phyloP scores from a whole-genome alignment of 2,329 filamentous ascomycete genomes.

The Zymoseptoria ardabiliae region DNA sequence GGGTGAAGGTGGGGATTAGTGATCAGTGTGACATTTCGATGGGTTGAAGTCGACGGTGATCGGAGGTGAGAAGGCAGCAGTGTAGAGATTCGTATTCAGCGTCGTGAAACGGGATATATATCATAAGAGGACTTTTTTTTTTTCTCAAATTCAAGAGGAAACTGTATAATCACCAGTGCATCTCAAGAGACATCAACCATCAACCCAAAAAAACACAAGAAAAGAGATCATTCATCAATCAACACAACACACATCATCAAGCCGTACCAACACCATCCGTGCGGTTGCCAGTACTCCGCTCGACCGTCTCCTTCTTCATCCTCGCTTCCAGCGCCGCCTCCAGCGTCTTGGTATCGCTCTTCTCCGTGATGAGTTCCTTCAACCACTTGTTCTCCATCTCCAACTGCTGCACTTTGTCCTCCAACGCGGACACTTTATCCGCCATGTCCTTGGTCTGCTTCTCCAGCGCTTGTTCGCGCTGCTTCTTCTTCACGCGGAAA shows the following conservation, averaged over 20 bases:
- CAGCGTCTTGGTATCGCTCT: slow-evolving; percentile 32
- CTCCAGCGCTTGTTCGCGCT: slow-evolving; percentile 46
- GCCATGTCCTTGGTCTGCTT: slow-evolving; percentile 46
- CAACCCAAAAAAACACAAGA: too few species aligned
- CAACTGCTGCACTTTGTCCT: slow-evolving; percentile 42
- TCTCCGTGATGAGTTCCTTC: slow-evolving; percentile 46
- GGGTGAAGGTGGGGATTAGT: too few species aligned
- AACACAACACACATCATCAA: neutral
- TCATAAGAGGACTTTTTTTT: too few species aligned
- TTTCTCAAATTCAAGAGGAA: too few species aligned
- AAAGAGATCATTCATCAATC: too few species aligned
- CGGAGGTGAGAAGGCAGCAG: too few species aligned
- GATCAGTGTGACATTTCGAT: too few species aligned
- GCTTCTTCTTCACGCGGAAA: slow-evolving; percentile 51
- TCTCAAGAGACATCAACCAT: too few species aligned
- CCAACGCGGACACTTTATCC: slow-evolving; percentile 40
- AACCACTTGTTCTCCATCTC: slow-evolving; percentile 49
- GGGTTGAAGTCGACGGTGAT: too few species aligned
- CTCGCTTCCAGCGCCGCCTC: slow-evolving; percentile 19
- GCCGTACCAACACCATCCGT: slow-evolving; percentile 28
- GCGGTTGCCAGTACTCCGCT: slow-evolving; percentile 24
- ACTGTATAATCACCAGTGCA: too few species aligned
- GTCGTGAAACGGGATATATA: too few species aligned
- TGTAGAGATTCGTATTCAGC: too few species aligned
- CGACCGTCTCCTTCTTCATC: slow-evolving; percentile 16